phyloP scores from a whole-genome alignment of 768 basidiomycete genomes.

The Leccinum subtestaceum region DNA sequence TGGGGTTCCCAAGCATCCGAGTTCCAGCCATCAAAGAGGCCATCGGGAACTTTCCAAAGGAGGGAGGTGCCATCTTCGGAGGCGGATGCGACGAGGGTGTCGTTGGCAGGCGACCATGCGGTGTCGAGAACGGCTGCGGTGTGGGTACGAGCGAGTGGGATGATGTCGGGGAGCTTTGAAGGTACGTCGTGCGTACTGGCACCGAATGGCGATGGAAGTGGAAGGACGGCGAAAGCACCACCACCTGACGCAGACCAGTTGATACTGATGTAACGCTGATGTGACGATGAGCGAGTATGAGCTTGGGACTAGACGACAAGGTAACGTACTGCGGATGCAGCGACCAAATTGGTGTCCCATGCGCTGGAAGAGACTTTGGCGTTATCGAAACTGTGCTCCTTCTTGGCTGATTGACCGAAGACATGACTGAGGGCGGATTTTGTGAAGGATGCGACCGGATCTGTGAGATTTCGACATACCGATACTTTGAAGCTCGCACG shows the following conservation, averaged over 20 bases:
- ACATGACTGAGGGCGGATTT: slow-evolving; percentile 61
- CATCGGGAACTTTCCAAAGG: slow-evolving; percentile 80
- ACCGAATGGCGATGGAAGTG: slow-evolving; percentile 71
- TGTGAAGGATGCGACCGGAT: slow-evolving; percentile 5
- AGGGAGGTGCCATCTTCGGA: slow-evolving; percentile 94
- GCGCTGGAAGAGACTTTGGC: slow-evolving; percentile 85
- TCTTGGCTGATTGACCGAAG: slow-evolving; percentile 85
- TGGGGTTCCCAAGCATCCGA: slow-evolving; percentile 75
- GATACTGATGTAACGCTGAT: slow-evolving; percentile 78
- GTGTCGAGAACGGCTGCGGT: slow-evolving; percentile 89
- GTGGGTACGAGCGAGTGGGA: slow-evolving; percentile 88
- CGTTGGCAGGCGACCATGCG: slow-evolving; percentile 94
- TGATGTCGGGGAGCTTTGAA: slow-evolving; percentile 83
- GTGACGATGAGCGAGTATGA: neutral
- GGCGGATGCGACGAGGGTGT: slow-evolving; percentile 83
- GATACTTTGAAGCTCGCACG: slow-evolving; percentile 83
- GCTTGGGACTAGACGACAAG: neutral
- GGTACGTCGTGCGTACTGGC: slow-evolving; percentile 52
- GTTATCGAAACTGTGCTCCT: slow-evolving; percentile 77
- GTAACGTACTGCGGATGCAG: slow-evolving; percentile 66
- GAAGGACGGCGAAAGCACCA: slow-evolving; percentile 93
- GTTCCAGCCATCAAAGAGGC: slow-evolving; percentile 80
- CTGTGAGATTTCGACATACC: slow-evolving; percentile 43
- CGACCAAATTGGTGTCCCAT: slow-evolving; percentile 93
- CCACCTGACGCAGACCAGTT: slow-evolving; percentile 95